A percentile compares a stretch with the other conserved stretches of the same genome.
phyloP scores from a whole-genome alignment of 2,329 filamentous ascomycete species.

The Pseudopyrenochaeta lycopersici region DNA sequence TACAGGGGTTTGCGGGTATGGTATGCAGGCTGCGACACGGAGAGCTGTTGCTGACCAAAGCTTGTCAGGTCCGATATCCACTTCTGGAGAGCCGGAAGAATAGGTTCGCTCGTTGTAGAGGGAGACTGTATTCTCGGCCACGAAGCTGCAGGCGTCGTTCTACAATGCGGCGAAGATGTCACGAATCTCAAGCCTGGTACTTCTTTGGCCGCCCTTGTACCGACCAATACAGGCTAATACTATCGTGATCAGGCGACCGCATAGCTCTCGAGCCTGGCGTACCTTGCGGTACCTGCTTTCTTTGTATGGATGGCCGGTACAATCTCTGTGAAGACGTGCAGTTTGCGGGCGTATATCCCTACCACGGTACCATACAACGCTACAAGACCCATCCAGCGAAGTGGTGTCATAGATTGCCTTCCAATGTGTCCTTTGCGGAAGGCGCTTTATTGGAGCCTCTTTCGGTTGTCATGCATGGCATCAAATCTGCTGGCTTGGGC shows the following conservation, averaged over 20 bases:
- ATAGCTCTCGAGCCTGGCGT: conserved; percentile 74
- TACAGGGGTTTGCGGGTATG: conserved; percentile 71
- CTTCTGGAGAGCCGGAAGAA: conserved; percentile 72
- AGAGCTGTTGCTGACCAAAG: not conserved
- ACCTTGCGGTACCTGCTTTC: conserved; percentile 68
- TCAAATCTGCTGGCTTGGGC: conserved; percentile 61
- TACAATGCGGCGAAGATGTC: conserved; percentile 66
- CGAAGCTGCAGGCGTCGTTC: conserved; percentile 69
- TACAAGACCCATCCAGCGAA: conserved; percentile 70
- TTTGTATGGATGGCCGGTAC: conserved; percentile 68
- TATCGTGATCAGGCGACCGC: conserved; percentile 60
- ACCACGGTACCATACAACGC: conserved; percentile 68
- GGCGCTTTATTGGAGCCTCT: conserved; percentile 72
- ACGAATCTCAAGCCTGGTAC: conserved; percentile 58
- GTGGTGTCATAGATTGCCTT: conserved; percentile 62
- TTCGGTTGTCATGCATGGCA: conserved; percentile 69
- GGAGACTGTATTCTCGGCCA: conserved; percentile 73
- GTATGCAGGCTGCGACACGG: no score
- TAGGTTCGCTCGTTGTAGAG: conserved; percentile 69
- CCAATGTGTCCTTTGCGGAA: conserved; percentile 65
- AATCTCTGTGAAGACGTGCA: conserved; percentile 70
- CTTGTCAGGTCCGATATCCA: conserved; percentile 68
- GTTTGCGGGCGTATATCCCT: conserved; percentile 69
- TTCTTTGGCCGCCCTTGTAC: not conserved
- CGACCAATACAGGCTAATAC: not conserved